Conservation (phyloP, 805 yeast genomes). For the Candida suzukii region DNA sequence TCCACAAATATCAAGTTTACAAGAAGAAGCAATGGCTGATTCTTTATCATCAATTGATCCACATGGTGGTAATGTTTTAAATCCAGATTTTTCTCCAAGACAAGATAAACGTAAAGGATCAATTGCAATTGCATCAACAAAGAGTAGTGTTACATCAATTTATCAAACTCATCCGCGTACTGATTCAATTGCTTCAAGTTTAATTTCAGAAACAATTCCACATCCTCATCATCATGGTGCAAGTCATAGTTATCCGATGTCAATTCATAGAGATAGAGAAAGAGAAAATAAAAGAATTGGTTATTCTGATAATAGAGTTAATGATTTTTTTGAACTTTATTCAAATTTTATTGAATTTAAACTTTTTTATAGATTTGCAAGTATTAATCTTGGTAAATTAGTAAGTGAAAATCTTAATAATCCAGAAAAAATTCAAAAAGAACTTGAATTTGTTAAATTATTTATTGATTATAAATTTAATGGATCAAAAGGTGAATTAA, state of each 20-base stretch:
- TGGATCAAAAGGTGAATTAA: slow-evolving; percentile 17
- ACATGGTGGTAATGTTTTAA: not conserved
- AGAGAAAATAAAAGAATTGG: slow-evolving; percentile 4
- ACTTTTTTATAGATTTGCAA: slow-evolving; percentile 10
- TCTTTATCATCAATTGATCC: not conserved
- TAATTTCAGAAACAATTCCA: slow-evolving; percentile 5
- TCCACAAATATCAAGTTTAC: slow-evolving; percentile 17
- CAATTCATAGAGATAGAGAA: not conserved
- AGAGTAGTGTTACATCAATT: not conserved
- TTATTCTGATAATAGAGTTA: slow-evolving; percentile 19
- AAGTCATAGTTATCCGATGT: not conserved
- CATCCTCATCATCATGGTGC: slow-evolving; percentile 2
- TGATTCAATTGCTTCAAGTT: slow-evolving; percentile 2
- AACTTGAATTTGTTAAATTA: slow-evolving; percentile 16
- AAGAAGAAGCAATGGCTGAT: slow-evolving; percentile 3
- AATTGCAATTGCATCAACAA: not conserved
- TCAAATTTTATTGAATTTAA: slow-evolving; percentile 23
- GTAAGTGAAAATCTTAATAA: not conserved
- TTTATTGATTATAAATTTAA: slow-evolving; percentile 25
- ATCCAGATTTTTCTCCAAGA: not conserved
- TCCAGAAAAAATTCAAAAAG: slow-evolving; percentile 2
- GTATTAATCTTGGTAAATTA: slow-evolving; percentile 1
- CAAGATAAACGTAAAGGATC: not conserved
- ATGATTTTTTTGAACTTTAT: slow-evolving; percentile 23
- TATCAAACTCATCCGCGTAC: not conserved